Evolutionary conservation across 345 rosid species (phyloP).

Genomic region (Salix caprea): DNA sequence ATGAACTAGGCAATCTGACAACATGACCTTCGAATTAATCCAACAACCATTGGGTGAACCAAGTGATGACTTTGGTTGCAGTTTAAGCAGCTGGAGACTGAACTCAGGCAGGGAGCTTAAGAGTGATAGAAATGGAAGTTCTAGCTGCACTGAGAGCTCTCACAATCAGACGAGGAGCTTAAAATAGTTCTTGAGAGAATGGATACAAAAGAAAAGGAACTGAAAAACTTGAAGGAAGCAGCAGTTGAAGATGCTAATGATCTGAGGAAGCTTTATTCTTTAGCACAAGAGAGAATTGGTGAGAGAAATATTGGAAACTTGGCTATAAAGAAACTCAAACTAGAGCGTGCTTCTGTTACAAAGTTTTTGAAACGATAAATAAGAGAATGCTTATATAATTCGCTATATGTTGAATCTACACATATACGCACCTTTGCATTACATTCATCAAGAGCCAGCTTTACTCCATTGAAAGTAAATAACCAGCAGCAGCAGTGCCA

Average conservation of each 20-base stretch:
- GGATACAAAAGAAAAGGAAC: conserved; percentile 50
- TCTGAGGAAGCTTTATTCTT: conserved; percentile 51
- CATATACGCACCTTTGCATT: background rate
- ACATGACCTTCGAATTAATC: conserved; percentile 16
- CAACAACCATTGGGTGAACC: conserved; percentile 32
- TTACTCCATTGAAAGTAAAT: background rate
- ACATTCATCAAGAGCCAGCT: background rate
- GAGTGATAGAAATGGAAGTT: conserved; percentile 67
- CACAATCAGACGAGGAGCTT: conserved; percentile 56
- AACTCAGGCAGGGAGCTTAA: conserved; percentile 54
- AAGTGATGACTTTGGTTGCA: conserved; percentile 37
- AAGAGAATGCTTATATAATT: background rate
- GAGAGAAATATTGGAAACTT: conserved; percentile 57
- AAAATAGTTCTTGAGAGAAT: conserved; percentile 39
- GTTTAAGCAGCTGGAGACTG: conserved; percentile 56
- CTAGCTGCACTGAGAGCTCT: too few relatives aligned
- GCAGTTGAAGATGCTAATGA: conserved; percentile 54
- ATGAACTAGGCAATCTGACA: conserved; percentile 17
- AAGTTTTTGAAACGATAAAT: background rate
- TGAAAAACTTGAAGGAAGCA: conserved; percentile 55
- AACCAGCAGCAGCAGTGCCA: background rate
- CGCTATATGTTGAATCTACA: background rate
- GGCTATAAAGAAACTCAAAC: conserved; percentile 78
- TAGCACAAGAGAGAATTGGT: conserved; percentile 65
- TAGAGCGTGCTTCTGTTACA: conserved; percentile 11